phyloP scores from a whole-genome alignment of 192 early-diverging fungal species.

The Anaeromyces robustus region DNA sequence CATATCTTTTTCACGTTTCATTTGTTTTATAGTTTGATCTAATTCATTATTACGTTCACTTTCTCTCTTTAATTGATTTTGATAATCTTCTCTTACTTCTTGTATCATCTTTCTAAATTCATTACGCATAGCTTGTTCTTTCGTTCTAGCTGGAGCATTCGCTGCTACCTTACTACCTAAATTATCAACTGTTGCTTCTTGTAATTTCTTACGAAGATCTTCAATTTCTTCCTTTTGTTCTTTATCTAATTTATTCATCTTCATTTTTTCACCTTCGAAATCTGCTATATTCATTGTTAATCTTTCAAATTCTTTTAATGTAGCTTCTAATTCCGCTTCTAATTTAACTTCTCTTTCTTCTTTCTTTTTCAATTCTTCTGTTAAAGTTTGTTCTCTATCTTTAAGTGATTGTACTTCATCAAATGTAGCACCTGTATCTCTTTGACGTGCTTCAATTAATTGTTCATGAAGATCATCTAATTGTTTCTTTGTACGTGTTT shows the following conservation, averaged over 20 bases:
- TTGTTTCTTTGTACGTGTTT: background rate
- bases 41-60: background rate
- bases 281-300: background rate
- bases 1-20: background rate
- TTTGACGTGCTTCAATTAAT: background rate
- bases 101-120: background rate
- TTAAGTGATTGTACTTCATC: background rate
- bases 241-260: background rate
- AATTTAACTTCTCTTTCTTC: background rate
- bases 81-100: background rate
- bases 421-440: background rate
- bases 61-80: background rate
- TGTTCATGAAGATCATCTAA: background rate
- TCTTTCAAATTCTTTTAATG: background rate
- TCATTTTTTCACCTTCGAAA: background rate
- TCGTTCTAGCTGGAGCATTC: background rate
- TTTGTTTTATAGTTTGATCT: background rate
- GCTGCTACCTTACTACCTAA: background rate
- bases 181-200: background rate
- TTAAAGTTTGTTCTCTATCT: background rate
- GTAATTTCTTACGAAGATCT: background rate
- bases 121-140: background rate
- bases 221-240: background rate
- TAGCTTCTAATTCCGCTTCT: background rate
- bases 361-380: background rate